These are phyloP conservation scores for Candolleomyces eurysporus DNA, from an alignment of 768 basidiomycete species.

Conservation along the genomic window DNA sequence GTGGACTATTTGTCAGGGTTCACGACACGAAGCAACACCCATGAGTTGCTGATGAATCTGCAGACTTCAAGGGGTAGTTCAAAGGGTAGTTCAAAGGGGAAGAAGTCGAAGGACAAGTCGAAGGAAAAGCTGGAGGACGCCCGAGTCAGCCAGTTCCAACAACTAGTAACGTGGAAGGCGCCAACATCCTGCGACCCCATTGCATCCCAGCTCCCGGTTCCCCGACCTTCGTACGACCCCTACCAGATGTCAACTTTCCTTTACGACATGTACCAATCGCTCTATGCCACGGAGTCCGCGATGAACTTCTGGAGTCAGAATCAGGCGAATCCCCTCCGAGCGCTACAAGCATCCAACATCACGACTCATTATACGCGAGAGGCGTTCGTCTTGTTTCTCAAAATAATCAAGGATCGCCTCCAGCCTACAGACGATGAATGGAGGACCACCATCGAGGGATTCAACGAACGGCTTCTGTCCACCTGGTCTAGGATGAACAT, in stretches of 20 bases:
- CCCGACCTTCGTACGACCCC: conserved; percentile 16
- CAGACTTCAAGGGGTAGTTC: background rate
- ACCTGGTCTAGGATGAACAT: conserved; percentile 12
- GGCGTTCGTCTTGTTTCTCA: conserved; percentile 46
- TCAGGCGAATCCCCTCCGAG: background rate
- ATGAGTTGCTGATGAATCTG: conserved; percentile 28
- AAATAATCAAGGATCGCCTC: conserved; percentile 27
- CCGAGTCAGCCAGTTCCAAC: conserved; percentile 29
- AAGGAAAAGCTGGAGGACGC: background rate
- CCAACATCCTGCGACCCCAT: conserved; percentile 23
- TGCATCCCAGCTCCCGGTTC: conserved; percentile 2
- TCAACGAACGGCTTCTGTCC: conserved; percentile 21
- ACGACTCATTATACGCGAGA: conserved; percentile 43
- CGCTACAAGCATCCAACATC: conserved; percentile 2
- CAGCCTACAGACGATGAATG: conserved; percentile 36
- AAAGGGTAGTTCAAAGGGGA: background rate
- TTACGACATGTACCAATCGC: conserved; percentile 35
- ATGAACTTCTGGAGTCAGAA: conserved; percentile 13
- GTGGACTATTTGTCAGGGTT: conserved; percentile 33
- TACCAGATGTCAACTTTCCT: conserved; percentile 33
- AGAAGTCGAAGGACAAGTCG: background rate
- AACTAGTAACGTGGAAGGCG: conserved; percentile 36
- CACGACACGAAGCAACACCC: conserved; percentile 31
- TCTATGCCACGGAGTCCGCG: conserved; percentile 33
- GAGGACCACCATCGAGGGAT: conserved; percentile 36